Evolutionary conservation across 345 rosid species (phyloP).

Genomic region (Ceriops decandra): DNA sequence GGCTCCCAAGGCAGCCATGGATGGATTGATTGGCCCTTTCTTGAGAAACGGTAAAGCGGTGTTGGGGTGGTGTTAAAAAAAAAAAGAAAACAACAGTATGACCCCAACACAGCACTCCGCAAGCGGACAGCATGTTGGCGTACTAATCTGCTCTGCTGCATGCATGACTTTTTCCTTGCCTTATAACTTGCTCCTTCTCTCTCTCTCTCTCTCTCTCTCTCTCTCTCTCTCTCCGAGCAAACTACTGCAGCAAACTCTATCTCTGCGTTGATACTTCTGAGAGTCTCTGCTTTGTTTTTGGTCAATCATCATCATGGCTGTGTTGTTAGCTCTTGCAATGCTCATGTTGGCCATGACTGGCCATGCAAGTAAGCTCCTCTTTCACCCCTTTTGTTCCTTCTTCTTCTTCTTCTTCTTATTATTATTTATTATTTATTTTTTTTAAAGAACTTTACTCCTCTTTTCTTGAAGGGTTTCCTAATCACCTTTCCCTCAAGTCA

Average conservation of each 20-base stretch:
- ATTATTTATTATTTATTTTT: not conserved
- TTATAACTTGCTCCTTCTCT: not conserved
- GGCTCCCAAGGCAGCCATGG: no score
- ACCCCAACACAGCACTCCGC: not conserved
- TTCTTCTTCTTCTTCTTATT: not conserved
- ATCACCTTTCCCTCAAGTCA: no score
- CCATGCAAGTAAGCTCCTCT: conserved; percentile 20
- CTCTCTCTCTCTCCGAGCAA: not conserved
- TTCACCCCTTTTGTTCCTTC: not conserved
- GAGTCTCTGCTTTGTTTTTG: not conserved
- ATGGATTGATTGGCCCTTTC: not conserved
- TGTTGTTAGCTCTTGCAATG: conserved; percentile 15
- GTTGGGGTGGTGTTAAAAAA: no score
- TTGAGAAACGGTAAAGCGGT: not conserved
- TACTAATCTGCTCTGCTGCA: conserved; percentile 1
- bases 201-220: not conserved
- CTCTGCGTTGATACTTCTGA: not conserved
- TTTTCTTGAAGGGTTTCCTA: no score
- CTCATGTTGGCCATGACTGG: conserved; percentile 26
- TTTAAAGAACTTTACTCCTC: no score
- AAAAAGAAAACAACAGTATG: not conserved
- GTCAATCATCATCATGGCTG: conserved; percentile 8
- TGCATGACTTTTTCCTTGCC: conserved; percentile 5
- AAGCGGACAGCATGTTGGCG: conserved; percentile 8
- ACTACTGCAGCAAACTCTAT: conserved; percentile 2